Percentiles rank a stretch among this genome's conserved stretches.
phyloP scores from a whole-genome alignment of 2,329 filamentous ascomycete species.

The Cryphonectria nitschkei region DNA sequence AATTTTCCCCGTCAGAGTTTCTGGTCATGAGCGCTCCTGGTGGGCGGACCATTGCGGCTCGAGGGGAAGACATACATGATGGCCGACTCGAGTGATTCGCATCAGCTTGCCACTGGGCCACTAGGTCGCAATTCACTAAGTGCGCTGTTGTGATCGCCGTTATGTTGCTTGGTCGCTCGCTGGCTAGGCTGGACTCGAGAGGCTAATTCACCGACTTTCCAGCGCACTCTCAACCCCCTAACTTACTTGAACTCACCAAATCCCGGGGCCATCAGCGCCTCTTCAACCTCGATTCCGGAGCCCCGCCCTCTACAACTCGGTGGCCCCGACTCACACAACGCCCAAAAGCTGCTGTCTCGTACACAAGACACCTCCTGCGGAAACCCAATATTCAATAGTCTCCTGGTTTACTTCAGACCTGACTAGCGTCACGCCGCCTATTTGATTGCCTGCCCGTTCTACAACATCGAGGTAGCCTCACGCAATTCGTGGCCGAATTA shows the following conservation, averaged over 20 bases:
- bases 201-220: slow-evolving; percentile 18
- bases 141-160: not conserved
- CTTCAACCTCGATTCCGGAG: not conserved
- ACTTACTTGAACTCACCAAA: not conserved
- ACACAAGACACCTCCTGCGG: not conserved
- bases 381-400: slow-evolving; percentile 6
- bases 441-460: not conserved
- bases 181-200: not conserved
- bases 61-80: not conserved
- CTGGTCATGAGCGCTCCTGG: not conserved
- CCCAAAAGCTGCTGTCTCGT: not conserved
- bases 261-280: not conserved
- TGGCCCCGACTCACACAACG: slow-evolving; percentile 8
- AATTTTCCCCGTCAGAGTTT: not conserved
- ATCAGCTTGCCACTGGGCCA: not conserved
- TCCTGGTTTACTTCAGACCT: not conserved
- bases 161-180: not conserved
- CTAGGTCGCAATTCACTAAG: slow-evolving; percentile 1
- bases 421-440: slow-evolving; percentile 5
- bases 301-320: slow-evolving; percentile 9
- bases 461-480: not conserved
- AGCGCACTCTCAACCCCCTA: not conserved
- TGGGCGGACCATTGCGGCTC: not conserved
- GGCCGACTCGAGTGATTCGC: not conserved
- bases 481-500: slow-evolving; percentile 1